Percentiles rank a stretch among this genome's conserved stretches.
Conservation (phyloP, 78 protist genomes). For the Cavenderia fasciculata region DNA sequence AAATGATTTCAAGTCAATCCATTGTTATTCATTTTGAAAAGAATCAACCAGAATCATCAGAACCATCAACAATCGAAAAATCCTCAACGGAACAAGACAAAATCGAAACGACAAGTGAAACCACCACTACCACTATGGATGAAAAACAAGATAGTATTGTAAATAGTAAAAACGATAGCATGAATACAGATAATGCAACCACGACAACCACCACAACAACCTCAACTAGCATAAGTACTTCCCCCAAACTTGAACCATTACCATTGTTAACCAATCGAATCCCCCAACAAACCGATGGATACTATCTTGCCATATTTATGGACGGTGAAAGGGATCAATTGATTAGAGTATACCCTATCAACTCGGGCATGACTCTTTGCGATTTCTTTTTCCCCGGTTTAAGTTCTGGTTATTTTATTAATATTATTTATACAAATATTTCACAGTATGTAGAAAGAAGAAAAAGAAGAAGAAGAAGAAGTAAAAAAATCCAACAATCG, state of each 20-base stretch:
- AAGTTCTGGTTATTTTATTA: conserved; percentile 1
- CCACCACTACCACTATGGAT: not conserved
- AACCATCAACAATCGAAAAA: not conserved
- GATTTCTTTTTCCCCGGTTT: conserved; percentile 59
- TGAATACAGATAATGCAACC: not conserved
- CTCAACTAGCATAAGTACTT: not conserved
- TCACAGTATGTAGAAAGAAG: no score
- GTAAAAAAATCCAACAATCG: not conserved
- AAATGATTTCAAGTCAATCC: conserved; percentile 8
- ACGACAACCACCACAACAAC: not conserved
- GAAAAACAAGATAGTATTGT: not conserved
- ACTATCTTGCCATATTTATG: conserved; percentile 10
- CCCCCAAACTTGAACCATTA: not conserved
- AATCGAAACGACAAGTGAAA: not conserved
- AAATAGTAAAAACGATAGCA: not conserved
- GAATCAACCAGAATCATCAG: not conserved
- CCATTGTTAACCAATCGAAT: conserved; percentile 11
- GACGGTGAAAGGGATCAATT: not conserved
- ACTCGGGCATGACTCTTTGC: not conserved
- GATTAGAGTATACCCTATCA: conserved; percentile 29
- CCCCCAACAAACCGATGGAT: conserved; percentile 13
- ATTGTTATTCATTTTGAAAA: not conserved
- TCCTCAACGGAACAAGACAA: not conserved
- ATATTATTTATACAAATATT: conserved; percentile 36
- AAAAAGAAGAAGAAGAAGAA: no score